Conservation (phyloP, 805 yeast genomes). For the Wickerhamomyces sydowiorum region DNA sequence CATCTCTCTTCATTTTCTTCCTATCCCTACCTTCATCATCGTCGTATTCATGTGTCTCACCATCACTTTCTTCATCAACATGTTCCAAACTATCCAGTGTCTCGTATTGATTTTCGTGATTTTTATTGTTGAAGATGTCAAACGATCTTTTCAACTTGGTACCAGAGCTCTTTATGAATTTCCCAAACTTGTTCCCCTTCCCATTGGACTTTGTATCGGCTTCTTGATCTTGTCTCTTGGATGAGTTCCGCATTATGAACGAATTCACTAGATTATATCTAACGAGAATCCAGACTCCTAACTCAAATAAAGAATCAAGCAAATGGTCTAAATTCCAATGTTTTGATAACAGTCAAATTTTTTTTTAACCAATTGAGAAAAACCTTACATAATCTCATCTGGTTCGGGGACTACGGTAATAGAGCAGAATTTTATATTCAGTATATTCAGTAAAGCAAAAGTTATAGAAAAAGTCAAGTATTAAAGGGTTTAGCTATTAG, state of each 20-base stretch:
- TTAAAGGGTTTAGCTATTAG: too few relatives aligned
- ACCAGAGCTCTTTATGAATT: neutral
- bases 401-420: conserved; percentile 1
- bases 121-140: conserved; percentile 18
- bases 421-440: too few relatives aligned
- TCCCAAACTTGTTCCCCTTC: neutral
- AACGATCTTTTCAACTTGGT: conserved; percentile 3
- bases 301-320: too few relatives aligned
- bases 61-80: conserved; percentile 3
- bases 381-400: too few relatives aligned
- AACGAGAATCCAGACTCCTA: too few relatives aligned
- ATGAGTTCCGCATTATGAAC: too few relatives aligned
- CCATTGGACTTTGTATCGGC: neutral
- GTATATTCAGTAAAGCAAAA: too few relatives aligned
- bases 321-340: too few relatives aligned
- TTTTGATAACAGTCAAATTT: too few relatives aligned
- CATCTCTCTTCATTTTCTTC: neutral
- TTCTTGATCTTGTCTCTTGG: neutral
- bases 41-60: conserved; percentile 1
- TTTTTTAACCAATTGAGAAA: too few relatives aligned
- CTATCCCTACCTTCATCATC: neutral
- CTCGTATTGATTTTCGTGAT: conserved; percentile 19
- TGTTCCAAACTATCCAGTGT: conserved; percentile 5
- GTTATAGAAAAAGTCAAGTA: neutral
- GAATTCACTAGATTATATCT: too few relatives aligned